These are phyloP conservation scores for Fusarium sp. DNA, from an alignment of 2,329 filamentous ascomycete genomes.

Conservation along the genomic window DNA sequence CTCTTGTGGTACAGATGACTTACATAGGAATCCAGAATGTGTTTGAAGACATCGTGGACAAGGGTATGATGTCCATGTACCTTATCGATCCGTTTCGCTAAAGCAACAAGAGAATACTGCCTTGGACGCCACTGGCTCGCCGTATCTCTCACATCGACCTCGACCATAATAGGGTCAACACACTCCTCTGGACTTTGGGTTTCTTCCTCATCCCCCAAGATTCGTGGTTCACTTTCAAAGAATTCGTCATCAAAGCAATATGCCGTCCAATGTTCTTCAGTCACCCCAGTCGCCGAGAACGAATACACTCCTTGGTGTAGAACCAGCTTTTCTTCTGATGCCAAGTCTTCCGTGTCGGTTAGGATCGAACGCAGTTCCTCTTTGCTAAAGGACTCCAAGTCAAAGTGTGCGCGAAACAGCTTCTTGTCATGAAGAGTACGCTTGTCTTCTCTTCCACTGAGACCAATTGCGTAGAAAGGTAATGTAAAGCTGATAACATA, in stretches of 20 bases:
- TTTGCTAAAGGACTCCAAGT: background rate
- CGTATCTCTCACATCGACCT: background rate
- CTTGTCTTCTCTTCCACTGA: background rate
- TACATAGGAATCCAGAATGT: conserved; percentile 7
- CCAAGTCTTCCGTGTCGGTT: too few relatives aligned
- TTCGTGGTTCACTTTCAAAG: background rate
- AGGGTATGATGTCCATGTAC: background rate
- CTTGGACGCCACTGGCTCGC: background rate
- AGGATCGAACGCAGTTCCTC: background rate
- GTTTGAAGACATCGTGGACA: background rate
- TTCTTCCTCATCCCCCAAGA: background rate
- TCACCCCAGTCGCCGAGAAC: background rate
- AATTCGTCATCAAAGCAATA: conserved; percentile 1
- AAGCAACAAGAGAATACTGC: conserved; percentile 15
- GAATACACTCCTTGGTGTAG: conserved; percentile 1
- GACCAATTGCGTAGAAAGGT: conserved; percentile 1
- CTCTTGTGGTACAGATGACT: background rate
- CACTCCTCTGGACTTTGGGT: background rate
- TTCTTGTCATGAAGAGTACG: background rate
- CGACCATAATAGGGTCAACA: conserved; percentile 10
- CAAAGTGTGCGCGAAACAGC: background rate
- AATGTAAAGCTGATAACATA: background rate
- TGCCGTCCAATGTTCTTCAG: background rate
- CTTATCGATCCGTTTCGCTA: background rate
- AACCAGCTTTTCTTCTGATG: background rate